Conservation (phyloP, 2,329 filamentous ascomycete genomes). For the Microthyrium microscopicum region DNA sequence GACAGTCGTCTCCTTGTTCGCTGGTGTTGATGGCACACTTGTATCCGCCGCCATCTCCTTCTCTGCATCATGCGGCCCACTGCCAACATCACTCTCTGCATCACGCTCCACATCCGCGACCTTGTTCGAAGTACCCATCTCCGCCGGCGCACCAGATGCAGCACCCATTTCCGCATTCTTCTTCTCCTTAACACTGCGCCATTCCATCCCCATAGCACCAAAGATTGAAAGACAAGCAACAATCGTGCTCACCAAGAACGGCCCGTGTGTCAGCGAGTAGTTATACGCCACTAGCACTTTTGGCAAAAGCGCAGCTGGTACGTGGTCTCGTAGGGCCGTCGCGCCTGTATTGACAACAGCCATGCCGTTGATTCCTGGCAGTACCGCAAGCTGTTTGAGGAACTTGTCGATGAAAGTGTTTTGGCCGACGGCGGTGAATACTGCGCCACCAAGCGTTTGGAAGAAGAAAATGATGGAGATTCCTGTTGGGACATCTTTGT, state of each 20-base stretch:
- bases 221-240: conserved; percentile 6
- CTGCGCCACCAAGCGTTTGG: conserved; percentile 8
- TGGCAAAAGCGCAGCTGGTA: not conserved
- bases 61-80: too few relatives aligned
- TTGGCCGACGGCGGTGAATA: conserved; percentile 9
- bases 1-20: too few relatives aligned
- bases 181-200: conserved; percentile 7
- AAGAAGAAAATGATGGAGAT: conserved; percentile 9
- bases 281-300: conserved; percentile 6
- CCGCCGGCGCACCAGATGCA: not conserved
- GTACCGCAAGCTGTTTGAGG: not conserved
- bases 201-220: conserved; percentile 8
- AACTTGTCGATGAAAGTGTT: conserved; percentile 9
- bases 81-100: too few relatives aligned
- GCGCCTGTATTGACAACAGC: conserved; percentile 5
- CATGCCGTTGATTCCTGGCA: conserved; percentile 3
- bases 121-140: too few relatives aligned
- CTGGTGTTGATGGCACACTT: too few relatives aligned
- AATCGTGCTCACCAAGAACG: conserved; percentile 4
- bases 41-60: too few relatives aligned
- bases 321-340: conserved; percentile 6
- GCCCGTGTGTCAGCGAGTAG: conserved; percentile 6
- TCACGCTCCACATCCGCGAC: too few relatives aligned
- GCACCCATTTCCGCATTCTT: not conserved
- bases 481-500: conserved; percentile 9